Evolutionary conservation across 176 grass and related monocot species (phyloP), one percentile per base, ranked within the genome.

Genomic region (Puya raimondii): DNA sequence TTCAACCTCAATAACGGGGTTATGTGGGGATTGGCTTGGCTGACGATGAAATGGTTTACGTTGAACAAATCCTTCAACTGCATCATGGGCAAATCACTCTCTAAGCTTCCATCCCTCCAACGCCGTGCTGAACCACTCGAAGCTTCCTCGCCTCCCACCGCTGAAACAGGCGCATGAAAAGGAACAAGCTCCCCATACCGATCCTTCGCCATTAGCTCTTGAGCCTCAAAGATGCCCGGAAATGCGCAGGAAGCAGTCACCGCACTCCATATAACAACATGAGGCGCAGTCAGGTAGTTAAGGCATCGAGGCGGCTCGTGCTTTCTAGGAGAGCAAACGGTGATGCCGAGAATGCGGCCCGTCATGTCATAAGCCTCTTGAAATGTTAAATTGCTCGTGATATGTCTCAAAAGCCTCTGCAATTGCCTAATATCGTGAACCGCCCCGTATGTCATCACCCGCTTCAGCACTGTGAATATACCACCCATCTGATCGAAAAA

Each of bases 361-460:
- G 91, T 96, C 76, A 91, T 88, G 80, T 96, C 88, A 74, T 96
- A 96, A 54, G 91, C 91, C 74, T 96, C 91, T 91, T 96, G 91
- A 84, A 96, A 96, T 66, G 91, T 96, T 74, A 96, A 83, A 77
- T 96, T 96, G 72, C 78, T 96, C 49, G 91, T 96, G 53, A 96
- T 82, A 77, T 91, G 79, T 75, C 91, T 81, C 65, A 91, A 77
- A 59, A 86, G 82, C 7, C 63, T 84, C 69, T 96, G 88, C 75
- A 96, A 56, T 23, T 96, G 83, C 64, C 88, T 72, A 54, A 96
- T 91, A 59, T 96, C 91, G 3, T 91, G 91, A 77, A 96, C 72
- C 57, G 91, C 91, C 14, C 91, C 91, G 53, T 84, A 72, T 2
- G 85, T 96, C 76, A 96, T 80, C 63, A 96, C 79, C 79, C 91